These are phyloP conservation scores for Passalora sequoiae DNA, from an alignment of 2,329 filamentous ascomycete species.

Conservation along the genomic window DNA sequence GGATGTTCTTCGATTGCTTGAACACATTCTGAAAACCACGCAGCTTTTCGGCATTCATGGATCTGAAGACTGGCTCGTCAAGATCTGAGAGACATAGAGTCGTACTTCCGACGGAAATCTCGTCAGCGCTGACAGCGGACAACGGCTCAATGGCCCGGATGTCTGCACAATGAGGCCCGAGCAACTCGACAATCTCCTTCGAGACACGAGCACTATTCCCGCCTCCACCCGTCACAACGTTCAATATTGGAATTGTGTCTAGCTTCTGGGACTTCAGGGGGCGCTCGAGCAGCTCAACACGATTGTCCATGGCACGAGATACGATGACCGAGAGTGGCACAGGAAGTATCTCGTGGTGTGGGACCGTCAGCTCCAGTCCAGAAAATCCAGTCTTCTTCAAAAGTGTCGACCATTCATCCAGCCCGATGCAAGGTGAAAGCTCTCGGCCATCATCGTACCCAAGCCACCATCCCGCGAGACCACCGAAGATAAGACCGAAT, in stretches of 20 bases:
- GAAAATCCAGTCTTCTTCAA: slow-evolving; percentile 33
- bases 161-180: neutral
- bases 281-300: slow-evolving; percentile 2
- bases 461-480: slow-evolving; percentile 6
- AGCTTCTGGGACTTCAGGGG: no score
- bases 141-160: neutral
- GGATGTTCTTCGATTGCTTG: neutral
- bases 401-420: slow-evolving; percentile 30
- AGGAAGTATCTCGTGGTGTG: slow-evolving; percentile 4
- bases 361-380: slow-evolving; percentile 23
- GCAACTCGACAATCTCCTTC: no score
- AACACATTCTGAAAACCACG: slow-evolving; percentile 7
- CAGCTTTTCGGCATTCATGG: slow-evolving; percentile 3
- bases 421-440: slow-evolving; percentile 21
- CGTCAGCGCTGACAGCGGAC: neutral
- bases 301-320: slow-evolving; percentile 1
- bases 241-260: no score
- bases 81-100: slow-evolving; percentile 6
- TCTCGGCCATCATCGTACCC: slow-evolving; percentile 25
- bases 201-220: neutral
- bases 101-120: no score
- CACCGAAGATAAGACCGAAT: neutral
- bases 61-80: slow-evolving; percentile 7
- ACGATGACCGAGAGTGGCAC: slow-evolving; percentile 2
- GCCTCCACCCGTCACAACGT: neutral